Conservation (phyloP, 2,329 filamentous ascomycete species). For the Nemania diffusa region DNA sequence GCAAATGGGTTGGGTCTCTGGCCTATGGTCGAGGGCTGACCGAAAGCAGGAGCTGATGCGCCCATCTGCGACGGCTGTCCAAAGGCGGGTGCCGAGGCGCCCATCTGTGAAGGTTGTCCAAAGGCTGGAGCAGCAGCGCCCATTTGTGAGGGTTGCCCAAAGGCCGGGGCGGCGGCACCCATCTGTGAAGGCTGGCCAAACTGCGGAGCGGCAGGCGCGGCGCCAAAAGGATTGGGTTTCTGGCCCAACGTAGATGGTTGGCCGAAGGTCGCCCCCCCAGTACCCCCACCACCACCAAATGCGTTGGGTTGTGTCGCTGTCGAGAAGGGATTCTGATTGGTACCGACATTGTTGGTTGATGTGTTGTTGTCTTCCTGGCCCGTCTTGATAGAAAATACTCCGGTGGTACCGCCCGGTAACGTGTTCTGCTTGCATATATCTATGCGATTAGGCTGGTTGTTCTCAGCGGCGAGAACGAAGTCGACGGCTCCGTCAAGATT, state of each 20-base stretch:
- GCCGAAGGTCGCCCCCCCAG: constrained; percentile 43
- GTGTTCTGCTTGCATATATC: constrained; percentile 67
- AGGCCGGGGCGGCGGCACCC: constrained; percentile 42
- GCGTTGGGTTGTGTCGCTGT: constrained; percentile 47
- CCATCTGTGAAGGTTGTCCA: constrained; percentile 47
- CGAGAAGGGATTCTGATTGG: constrained; percentile 56
- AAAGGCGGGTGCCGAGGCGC: constrained; percentile 50
- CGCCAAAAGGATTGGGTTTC: constrained; percentile 31
- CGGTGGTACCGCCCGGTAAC: constrained; percentile 55
- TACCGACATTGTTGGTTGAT: constrained; percentile 42
- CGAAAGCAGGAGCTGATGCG: constrained; percentile 41
- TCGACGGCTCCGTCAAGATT: constrained; percentile 78
- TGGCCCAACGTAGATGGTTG: constrained; percentile 44
- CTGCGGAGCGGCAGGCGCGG: constrained; percentile 10
- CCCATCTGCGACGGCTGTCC: constrained; percentile 48
- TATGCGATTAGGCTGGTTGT: constrained; percentile 79
- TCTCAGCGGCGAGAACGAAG: constrained; percentile 72
- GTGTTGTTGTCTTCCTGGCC: constrained; percentile 44
- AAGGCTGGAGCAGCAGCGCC: constrained; percentile 47
- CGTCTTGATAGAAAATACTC: constrained; percentile 53
- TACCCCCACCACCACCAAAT: constrained; percentile 34
- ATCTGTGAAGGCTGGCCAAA: constrained; percentile 41
- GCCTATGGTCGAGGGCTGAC: constrained; percentile 45
- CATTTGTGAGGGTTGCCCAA: constrained; percentile 55
- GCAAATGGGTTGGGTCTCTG: constrained; percentile 48